Evolutionary conservation across 2,329 filamentous ascomycete genomes (phyloP), one percentile per base, ranked within the genome.

Genomic region (Fusarium cicatricum): DNA sequence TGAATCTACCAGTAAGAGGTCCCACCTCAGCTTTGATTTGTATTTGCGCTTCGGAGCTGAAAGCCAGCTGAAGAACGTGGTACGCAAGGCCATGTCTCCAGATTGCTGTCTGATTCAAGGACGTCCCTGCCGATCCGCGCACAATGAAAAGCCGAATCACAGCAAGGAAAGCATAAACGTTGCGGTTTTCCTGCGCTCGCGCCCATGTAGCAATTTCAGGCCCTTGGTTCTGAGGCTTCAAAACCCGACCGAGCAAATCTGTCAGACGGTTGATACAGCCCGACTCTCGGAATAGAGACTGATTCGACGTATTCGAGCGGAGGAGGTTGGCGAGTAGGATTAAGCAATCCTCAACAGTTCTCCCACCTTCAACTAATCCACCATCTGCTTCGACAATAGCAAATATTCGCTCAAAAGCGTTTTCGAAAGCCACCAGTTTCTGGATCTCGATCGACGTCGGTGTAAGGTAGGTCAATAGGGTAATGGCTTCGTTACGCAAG

Each of bases 341-440:
- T 16, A 99, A 80, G 66, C 93, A 97, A 74, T 99, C 95, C 74
- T 98, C 94, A 3, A 97, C 90, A 11, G 91, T 85, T 58, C 94
- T 89, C 36, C 91, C 92, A 14, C 95, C 95, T 66, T 96, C 88
- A 5, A 82, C 83, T 38, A 99, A 78, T 2, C 89, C 90, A 0
- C 95, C 95, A 68, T 99, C 95, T 1, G 82, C 80, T 62, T 89
- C 84, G 47, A 99, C 90, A 47, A 98, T 88, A 38, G 82, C 82
- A 72, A 98, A 97, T 21, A 96, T 80, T 37, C 89, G 87, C 58
- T 95, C 92, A 68, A 97, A 98, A 0, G 93, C 91, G 80, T 92
- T 94, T 69, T 97, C 92, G 65, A 97, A 98, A 0, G 92, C 95
- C 19, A 98, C 93, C 2, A 98, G 83, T 74, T 98, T 98, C 72